A percentile compares a stretch with the other conserved stretches of the same genome.
Evolutionary conservation across 2,329 filamentous ascomycete genomes (phyloP).

Genomic region (Leptographium lundbergii): DNA sequence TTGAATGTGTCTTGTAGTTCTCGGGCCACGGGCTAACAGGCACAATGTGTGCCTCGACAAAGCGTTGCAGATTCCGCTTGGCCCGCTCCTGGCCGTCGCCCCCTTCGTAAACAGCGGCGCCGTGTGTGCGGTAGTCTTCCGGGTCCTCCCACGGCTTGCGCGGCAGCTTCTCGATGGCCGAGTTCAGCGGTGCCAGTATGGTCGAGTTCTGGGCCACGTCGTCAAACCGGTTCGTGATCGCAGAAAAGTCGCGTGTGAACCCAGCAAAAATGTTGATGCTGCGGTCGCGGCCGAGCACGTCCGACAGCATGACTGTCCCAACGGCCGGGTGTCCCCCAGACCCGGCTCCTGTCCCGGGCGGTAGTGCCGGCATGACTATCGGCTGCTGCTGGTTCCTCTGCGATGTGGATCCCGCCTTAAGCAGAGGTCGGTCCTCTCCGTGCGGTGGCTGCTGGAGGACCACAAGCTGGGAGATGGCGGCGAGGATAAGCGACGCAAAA

Average conservation of each 20-base stretch:
- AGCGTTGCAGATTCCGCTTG: constrained; percentile 59
- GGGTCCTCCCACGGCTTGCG: constrained; percentile 80
- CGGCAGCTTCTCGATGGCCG: constrained; percentile 62
- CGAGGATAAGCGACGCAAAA: constrained; percentile 8
- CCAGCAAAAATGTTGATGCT: constrained; percentile 75
- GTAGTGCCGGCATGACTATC: constrained; percentile 9
- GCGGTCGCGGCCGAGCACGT: constrained; percentile 70
- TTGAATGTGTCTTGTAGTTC: constrained; percentile 50
- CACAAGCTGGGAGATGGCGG: constrained; percentile 8
- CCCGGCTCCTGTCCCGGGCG: constrained; percentile 8
- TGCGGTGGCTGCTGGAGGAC: constrained; percentile 1
- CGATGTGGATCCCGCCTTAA: neutral
- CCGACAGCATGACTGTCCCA: constrained; percentile 57
- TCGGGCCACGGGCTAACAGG: constrained; percentile 63
- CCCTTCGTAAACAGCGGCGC: constrained; percentile 63
- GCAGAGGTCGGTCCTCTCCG: neutral
- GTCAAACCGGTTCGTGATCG: constrained; percentile 56
- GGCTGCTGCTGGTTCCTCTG: constrained; percentile 1
- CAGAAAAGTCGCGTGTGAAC: constrained; percentile 62
- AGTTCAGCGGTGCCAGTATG: constrained; percentile 78
- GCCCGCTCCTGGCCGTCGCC: constrained; percentile 64
- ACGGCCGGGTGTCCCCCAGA: constrained; percentile 2
- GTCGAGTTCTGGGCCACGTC: constrained; percentile 59
- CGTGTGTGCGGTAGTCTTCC: constrained; percentile 55
- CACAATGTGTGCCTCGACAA: constrained; percentile 80